Evolutionary conservation across 805 yeast genomes (phyloP).

Genomic region (Candida ficus): DNA sequence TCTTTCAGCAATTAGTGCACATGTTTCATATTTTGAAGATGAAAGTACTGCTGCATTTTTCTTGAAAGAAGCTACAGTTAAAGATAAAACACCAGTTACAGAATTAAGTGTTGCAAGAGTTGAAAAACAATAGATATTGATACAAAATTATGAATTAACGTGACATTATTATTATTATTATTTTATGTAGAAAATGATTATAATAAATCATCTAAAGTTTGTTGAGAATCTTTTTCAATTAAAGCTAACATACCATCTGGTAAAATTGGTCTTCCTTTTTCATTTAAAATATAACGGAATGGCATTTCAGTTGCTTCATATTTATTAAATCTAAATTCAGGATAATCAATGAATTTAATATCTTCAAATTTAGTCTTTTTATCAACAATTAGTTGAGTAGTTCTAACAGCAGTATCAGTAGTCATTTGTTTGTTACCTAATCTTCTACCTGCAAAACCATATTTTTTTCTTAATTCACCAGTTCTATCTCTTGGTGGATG

Average conservation of each 20-base stretch:
- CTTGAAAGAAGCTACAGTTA: conserved; percentile 46
- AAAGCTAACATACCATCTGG: conserved; percentile 90
- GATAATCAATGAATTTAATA: conserved; percentile 84
- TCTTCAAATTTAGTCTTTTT: conserved; percentile 55
- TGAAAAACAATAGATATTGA: too few species aligned
- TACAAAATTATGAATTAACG: too few species aligned
- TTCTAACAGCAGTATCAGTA: conserved; percentile 94
- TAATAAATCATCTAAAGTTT: conserved; percentile 64
- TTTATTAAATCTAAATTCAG: conserved; percentile 83
- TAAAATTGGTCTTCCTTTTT: conserved; percentile 65
- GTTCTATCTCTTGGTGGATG: conserved; percentile 93
- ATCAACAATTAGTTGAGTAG: conserved; percentile 76
- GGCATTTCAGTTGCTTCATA: conserved; percentile 98
- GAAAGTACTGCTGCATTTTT: conserved; percentile 78
- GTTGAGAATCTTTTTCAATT: conserved; percentile 81
- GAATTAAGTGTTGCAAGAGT: conserved; percentile 24
- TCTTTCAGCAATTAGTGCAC: conserved; percentile 81
- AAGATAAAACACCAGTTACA: conserved; percentile 18
- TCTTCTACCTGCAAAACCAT: conserved; percentile 84
- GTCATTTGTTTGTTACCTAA: conserved; percentile 92
- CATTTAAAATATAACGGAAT: conserved; percentile 76
- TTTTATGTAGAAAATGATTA: too few species aligned
- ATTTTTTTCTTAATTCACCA: conserved; percentile 72
- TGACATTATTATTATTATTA: too few species aligned
- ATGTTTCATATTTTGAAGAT: conserved; percentile 83